These are phyloP conservation scores for Penicillium corylophilum DNA, from an alignment of 2,329 filamentous ascomycete species.

Conservation along the genomic window DNA sequence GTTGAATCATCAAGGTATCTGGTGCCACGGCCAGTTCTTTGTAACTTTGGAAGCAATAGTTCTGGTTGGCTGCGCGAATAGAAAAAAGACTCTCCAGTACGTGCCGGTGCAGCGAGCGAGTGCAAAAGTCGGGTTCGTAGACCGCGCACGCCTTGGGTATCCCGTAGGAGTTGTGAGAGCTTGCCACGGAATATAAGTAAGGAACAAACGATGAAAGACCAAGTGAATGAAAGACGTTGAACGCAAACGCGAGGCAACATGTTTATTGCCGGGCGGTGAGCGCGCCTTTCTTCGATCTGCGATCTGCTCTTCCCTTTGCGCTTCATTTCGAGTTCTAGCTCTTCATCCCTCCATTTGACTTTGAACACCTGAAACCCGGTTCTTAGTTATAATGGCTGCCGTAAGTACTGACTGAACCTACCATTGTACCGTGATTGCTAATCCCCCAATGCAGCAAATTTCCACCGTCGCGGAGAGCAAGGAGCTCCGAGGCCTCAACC, in stretches of 20 bases:
- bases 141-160: background rate
- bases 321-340: constrained; percentile 8
- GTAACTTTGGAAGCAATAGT: background rate
- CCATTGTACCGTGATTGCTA: background rate
- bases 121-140: background rate
- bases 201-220: background rate
- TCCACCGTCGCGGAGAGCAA: constrained; percentile 90
- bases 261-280: constrained; percentile 32
- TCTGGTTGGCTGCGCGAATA: background rate
- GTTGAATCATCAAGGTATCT: background rate
- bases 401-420: constrained; percentile 25
- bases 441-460: constrained; percentile 52
- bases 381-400: constrained; percentile 35
- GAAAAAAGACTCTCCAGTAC: background rate
- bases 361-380: constrained; percentile 4
- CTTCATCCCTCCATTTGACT: constrained; percentile 6
- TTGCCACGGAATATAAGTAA: background rate
- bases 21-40: background rate
- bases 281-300: constrained; percentile 4
- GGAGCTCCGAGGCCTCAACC: constrained; percentile 92
- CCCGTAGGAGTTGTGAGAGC: background rate
- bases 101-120: background rate
- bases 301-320: constrained; percentile 7
- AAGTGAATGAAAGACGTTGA: background rate
- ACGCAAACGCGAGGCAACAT: background rate